These are phyloP conservation scores for Elongisporangium undulatum DNA, from an alignment of 352 stramenopile species.

Conservation along the genomic window DNA sequence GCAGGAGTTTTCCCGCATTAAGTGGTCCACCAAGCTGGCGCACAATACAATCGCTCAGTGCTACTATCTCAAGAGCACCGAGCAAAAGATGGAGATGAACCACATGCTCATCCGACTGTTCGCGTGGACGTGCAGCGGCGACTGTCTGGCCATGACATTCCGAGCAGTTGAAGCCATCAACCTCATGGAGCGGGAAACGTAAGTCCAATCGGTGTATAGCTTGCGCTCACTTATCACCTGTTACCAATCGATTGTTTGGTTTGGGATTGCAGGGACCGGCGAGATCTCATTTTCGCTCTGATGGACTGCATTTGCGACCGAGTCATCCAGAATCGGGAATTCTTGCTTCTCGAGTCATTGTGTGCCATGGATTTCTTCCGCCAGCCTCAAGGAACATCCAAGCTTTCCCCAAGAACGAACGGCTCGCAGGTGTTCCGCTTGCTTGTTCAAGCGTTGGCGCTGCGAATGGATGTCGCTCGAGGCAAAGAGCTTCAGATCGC, in stretches of 20 bases:
- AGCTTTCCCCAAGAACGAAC: slow-evolving; percentile 31
- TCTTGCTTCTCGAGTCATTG: slow-evolving; percentile 47
- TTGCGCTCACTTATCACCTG: background rate
- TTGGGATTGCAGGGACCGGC: slow-evolving; percentile 31
- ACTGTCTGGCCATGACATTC: slow-evolving; percentile 39
- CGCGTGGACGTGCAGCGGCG: slow-evolving; percentile 41
- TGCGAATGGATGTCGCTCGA: slow-evolving; percentile 3
- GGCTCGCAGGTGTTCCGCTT: slow-evolving; percentile 38
- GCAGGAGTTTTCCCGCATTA: slow-evolving; percentile 45
- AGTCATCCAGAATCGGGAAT: slow-evolving; percentile 32
- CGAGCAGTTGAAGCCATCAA: slow-evolving; percentile 56
- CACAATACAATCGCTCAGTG: slow-evolving; percentile 63
- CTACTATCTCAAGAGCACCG: slow-evolving; percentile 41
- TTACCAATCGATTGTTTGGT: background rate
- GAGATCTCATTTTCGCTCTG: slow-evolving; percentile 34
- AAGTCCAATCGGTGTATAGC: slow-evolving; percentile 9
- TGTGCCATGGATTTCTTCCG: slow-evolving; percentile 42
- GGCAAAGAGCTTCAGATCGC: slow-evolving; percentile 32
- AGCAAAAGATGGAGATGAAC: slow-evolving; percentile 50
- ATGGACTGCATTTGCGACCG: slow-evolving; percentile 35
- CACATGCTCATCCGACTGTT: slow-evolving; percentile 56
- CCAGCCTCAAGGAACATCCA: slow-evolving; percentile 21
- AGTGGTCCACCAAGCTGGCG: slow-evolving; percentile 31
- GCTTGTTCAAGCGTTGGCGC: slow-evolving; percentile 43
- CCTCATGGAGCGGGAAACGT: slow-evolving; percentile 60